Conservation (phyloP, 495 filamentous ascomycete species). For the Penicillium alfredii region DNA sequence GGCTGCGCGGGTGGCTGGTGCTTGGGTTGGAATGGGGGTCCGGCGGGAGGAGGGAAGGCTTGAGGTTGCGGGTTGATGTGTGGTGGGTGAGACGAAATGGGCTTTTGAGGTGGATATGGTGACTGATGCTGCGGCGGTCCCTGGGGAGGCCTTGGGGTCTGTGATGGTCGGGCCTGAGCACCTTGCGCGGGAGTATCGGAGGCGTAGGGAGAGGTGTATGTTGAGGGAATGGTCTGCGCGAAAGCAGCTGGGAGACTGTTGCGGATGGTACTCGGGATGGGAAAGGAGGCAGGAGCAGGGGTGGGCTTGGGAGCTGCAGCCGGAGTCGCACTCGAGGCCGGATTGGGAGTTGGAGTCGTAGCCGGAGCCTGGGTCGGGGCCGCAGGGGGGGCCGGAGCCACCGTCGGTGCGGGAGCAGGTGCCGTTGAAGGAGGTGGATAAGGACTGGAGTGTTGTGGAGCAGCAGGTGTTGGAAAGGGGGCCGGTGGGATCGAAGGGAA, state of each 20-base stretch:
- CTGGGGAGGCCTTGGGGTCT: constrained; percentile 23
- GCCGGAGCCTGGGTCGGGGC: constrained; percentile 4
- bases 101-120: constrained; percentile 21
- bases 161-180: constrained; percentile 26
- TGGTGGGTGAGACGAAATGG: constrained; percentile 14
- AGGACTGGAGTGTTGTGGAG: constrained; percentile 21
- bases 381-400: constrained; percentile 7
- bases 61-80: constrained; percentile 18
- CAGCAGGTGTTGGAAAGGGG: constrained; percentile 19
- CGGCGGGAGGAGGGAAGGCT: constrained; percentile 16
- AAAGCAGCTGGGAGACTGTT: constrained; percentile 43
- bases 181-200: constrained; percentile 34
- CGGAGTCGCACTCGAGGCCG: constrained; percentile 10
- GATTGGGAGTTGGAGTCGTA: constrained; percentile 8
- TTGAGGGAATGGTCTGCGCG: constrained; percentile 33
- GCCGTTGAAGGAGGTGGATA: constrained; percentile 13
- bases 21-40: constrained; percentile 13
- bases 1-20: constrained; percentile 15
- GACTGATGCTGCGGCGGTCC: constrained; percentile 23
- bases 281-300: constrained; percentile 26
- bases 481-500: constrained; percentile 37
- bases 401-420: constrained; percentile 7
- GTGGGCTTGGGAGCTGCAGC: constrained; percentile 13
- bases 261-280: constrained; percentile 38
- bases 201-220: constrained; percentile 41